Percentiles rank a stretch among this genome's conserved stretches.
Conservation (phyloP, 257 asterid genomes). For the Lycium ferocissimum region DNA sequence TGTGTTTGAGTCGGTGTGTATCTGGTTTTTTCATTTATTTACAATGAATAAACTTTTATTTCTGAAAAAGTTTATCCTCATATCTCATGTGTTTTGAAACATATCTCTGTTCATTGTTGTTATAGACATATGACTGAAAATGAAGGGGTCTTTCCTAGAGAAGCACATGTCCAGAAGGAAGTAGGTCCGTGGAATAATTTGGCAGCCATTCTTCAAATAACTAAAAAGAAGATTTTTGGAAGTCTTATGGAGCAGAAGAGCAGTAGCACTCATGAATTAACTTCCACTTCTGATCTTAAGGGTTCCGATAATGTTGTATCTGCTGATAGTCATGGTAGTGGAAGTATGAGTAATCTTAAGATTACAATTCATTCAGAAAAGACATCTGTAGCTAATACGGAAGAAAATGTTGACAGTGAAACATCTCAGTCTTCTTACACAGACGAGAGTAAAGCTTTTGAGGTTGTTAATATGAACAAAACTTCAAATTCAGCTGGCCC, state of each 20-base stretch:
- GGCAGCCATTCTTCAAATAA: conserved; percentile 27
- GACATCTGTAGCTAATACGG: not conserved
- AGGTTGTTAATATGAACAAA: conserved; percentile 10
- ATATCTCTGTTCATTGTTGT: conserved; percentile 25
- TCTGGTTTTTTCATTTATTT: not conserved
- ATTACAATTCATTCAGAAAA: not conserved
- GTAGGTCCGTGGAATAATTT: conserved; percentile 41
- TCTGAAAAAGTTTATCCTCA: not conserved
- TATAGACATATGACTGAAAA: conserved; percentile 45
- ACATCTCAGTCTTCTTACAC: conserved; percentile 28
- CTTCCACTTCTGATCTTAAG: conserved; percentile 18
- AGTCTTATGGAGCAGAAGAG: conserved; percentile 20
- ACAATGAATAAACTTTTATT: not conserved
- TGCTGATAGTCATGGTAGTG: conserved; percentile 7
- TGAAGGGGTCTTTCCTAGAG: conserved; percentile 39
- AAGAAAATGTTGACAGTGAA: conserved; percentile 10
- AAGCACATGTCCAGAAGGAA: conserved; percentile 35
- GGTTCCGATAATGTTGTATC: conserved; percentile 24
- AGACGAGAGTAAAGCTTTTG: not conserved
- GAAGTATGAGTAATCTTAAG: conserved; percentile 8
- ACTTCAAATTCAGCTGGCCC: conserved; percentile 27
- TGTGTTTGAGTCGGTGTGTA: not conserved
- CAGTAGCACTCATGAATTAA: not conserved
- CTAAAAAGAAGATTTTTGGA: conserved; percentile 37
- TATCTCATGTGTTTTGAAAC: conserved; percentile 31